Evolutionary conservation across 2,329 filamentous ascomycete genomes (phyloP).

Genomic region (Cladosporium sphaerospermum): DNA sequence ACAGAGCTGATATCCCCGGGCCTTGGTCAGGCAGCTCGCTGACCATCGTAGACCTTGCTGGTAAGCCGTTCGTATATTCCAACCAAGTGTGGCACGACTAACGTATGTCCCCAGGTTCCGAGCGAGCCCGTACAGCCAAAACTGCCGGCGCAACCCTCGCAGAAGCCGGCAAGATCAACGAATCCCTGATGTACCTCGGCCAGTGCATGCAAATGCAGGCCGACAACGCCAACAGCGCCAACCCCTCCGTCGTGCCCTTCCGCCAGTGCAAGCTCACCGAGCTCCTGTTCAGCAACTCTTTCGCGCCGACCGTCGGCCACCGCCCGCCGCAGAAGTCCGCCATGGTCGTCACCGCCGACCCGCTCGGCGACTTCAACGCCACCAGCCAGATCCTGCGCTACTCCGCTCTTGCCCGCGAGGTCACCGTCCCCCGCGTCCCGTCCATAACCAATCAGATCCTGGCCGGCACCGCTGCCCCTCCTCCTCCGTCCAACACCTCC

Average conservation of each 20-base stretch:
- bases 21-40: slow-evolving; percentile 72
- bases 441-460: slow-evolving; percentile 69
- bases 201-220: slow-evolving; percentile 96
- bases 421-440: slow-evolving; percentile 83
- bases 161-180: slow-evolving; percentile 97
- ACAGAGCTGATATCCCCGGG: slow-evolving; percentile 42
- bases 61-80: slow-evolving; percentile 35
- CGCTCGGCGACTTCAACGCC: slow-evolving; percentile 88
- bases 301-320: slow-evolving; percentile 35
- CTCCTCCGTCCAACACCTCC: slow-evolving; percentile 37
- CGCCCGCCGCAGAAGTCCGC: slow-evolving; percentile 77
- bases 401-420: slow-evolving; percentile 83
- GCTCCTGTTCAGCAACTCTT: slow-evolving; percentile 47
- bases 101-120: slow-evolving; percentile 53
- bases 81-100: slow-evolving; percentile 10
- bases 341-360: slow-evolving; percentile 95
- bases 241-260: slow-evolving; percentile 57
- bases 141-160: slow-evolving; percentile 87
- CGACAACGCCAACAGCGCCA: slow-evolving; percentile 58
- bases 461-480: slow-evolving; percentile 21
- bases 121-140: slow-evolving; percentile 87
- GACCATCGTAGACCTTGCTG: slow-evolving; percentile 86
- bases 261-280: slow-evolving; percentile 50
- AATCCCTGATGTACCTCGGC: slow-evolving; percentile 95
- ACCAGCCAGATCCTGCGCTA: slow-evolving; percentile 95